These are phyloP conservation scores for Hypoxylon sp. DNA, from an alignment of 2,329 filamentous ascomycete species.

Conservation along the genomic window DNA sequence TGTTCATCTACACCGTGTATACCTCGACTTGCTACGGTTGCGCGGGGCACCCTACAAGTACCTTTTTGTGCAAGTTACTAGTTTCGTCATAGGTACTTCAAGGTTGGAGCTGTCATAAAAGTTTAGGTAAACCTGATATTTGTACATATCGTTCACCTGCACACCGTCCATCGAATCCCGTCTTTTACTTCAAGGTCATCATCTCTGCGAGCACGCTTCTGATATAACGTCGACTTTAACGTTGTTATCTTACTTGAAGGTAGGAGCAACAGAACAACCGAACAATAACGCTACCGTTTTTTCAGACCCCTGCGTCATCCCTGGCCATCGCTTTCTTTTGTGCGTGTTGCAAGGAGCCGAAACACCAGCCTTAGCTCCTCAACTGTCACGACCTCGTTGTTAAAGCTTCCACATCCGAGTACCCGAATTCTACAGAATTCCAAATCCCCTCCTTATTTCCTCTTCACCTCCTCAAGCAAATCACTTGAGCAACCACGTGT, in stretches of 20 bases:
- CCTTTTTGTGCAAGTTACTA: slow-evolving; percentile 15
- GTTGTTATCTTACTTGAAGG: slow-evolving; percentile 4
- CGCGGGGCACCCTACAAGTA: background rate
- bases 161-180: slow-evolving; percentile 6
- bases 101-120: slow-evolving; percentile 1
- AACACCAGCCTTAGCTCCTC: slow-evolving; percentile 35
- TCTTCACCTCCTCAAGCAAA: slow-evolving; percentile 7
- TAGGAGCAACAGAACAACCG: background rate
- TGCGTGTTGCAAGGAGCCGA: slow-evolving; percentile 29
- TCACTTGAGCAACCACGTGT: slow-evolving; percentile 4
- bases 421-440: slow-evolving; percentile 6
- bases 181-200: slow-evolving; percentile 9
- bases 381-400: slow-evolving; percentile 19
- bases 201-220: background rate
- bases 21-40: background rate
- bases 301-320: slow-evolving; percentile 27
- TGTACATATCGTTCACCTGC: slow-evolving; percentile 10
- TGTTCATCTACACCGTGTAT: slow-evolving; percentile 10
- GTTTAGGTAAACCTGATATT: background rate
- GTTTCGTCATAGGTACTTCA: slow-evolving; percentile 29
- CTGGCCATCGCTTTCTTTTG: slow-evolving; percentile 31
- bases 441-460: background rate
- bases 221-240: background rate
- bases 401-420: slow-evolving; percentile 34
- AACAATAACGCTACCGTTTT: slow-evolving; percentile 4